Base-by-base conservation (phyloP, 2,329 filamentous ascomycete species). In the Cercospora berteroae region DNA sequence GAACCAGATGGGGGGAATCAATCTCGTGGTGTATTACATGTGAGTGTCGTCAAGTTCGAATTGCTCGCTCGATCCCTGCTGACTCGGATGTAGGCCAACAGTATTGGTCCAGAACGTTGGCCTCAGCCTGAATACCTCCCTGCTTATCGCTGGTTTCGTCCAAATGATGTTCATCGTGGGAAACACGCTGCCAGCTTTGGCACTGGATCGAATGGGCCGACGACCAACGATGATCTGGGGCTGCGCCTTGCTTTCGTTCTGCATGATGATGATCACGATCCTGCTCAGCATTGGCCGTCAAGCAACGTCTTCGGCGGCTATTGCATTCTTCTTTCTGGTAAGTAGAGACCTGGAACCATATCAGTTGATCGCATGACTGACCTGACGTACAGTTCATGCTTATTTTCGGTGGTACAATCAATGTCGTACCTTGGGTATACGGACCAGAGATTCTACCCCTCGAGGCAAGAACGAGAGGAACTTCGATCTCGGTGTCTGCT, bases 391-490 rank as follows among this genome's bases (percentile, higher is more conserved):
- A 69, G 59, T 68, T 67, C 31, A 69, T 70, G 66, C 56, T 72
- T 39, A 70, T 75, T 29, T 74, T 74, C 23, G 72, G 71, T 31
- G 70, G 66, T 5, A 72, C 70, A 0, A 67, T 73, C 52, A 73
- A 72, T 12, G 72, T 72, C 18, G 69, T 73, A 3, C 71, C 71
- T 6, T 74, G 72, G 73, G 69, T 69, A 25, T 70, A 69, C 61
- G 81, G 82, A 4, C 82, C 82, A 1, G 83, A 85, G 68, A 82
- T 85, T 50, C 74, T 84, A 2, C 83, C 83, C 2, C 78, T 84
- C 3, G 80, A 83, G 67, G 81, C 81, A 6, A 77, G 83, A 29
- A 79, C 81, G 3, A 81, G 82, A 66, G 82, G 82, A 44, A 83
- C 79, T 7, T 80, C 82, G 13, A 80, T 84, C 52, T 80, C 79